Base-by-base conservation (phyloP, 352 stramenopile species). In the Phytophthora fragariae region DNA sequence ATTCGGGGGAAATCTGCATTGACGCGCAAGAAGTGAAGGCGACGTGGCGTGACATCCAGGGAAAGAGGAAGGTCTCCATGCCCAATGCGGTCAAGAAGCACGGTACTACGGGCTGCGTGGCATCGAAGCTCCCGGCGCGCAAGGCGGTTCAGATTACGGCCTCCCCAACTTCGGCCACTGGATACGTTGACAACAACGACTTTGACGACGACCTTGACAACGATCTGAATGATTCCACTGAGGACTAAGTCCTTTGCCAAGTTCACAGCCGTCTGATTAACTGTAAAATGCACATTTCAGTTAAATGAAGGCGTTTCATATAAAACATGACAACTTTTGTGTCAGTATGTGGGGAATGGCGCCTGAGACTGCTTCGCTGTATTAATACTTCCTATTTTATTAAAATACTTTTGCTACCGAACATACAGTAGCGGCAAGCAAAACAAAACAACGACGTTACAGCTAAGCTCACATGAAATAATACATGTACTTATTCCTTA, bases 81-180 rank as follows among this genome's bases (percentile, higher is more conserved):
- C 68, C 68, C 29, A 72, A 74, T 24, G 52, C 73, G 35, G 12
- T 6, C 35, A 63, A 71, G 50, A 80, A 69, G 64, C 49, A 75
- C 60, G 54, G 59, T 14, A 64, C 73, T n/a, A 73, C 58, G 1
- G 72, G 72, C 17, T 79, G 72, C 50, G 33, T 72, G 14, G 19
- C 59, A 35, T 52, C 57, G 8, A 73, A 27, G n/a, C 54, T 73
- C 5, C 72, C 72, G 11, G 66, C 14, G 9, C 67, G 66, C 39
- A 59, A 64, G 44, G 58, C 66, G 17, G 62, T 31, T 47, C 62
- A 69, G 27, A 57, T 73, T 35, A 57, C 55, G 9, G 59, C 33
- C 6, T 7, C 44, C 21, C 33, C 5, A 15, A 11, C 27, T 11
- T 19, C 21, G 33, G 11, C 4, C 19, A 37, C 31, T 39, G 33